Conservation (phyloP, 257 asterid species). For the Pogostemon cablin region DNA sequence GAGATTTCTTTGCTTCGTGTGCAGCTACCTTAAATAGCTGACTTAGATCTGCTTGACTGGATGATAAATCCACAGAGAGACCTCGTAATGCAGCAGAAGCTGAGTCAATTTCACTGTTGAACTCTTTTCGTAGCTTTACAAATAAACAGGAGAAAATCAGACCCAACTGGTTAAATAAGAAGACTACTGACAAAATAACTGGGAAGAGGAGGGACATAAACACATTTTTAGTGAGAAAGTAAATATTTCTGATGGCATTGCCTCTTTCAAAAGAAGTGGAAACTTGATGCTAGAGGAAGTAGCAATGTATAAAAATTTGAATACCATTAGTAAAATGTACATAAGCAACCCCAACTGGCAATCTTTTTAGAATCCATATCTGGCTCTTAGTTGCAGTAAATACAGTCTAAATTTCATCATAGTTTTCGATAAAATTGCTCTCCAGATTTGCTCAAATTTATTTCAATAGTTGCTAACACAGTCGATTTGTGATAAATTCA, state of each 20-base stretch:
- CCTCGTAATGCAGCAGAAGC: constrained; percentile 64
- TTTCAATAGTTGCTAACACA: no score
- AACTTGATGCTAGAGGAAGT: constrained; percentile 15
- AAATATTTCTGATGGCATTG: neutral
- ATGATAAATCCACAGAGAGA: constrained; percentile 62
- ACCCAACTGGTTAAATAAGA: neutral
- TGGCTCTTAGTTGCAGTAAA: neutral
- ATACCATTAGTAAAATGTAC: neutral
- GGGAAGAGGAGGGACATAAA: neutral
- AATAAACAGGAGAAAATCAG: constrained; percentile 35
- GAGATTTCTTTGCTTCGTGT: constrained; percentile 94
- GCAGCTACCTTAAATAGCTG: constrained; percentile 80
- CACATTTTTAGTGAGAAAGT: neutral
- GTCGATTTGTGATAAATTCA: no score
- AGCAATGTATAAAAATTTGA: neutral
- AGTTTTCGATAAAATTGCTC: no score
- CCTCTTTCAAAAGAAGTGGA: neutral
- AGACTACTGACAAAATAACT: constrained; percentile 17
- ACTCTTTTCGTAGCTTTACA: constrained; percentile 79
- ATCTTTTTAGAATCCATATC: neutral
- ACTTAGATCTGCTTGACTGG: constrained; percentile 76
- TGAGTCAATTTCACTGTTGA: constrained; percentile 77
- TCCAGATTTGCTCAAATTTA: no score
- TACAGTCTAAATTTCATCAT: no score
- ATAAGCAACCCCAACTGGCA: neutral